Percentiles rank a stretch among this genome's conserved stretches.
phyloP scores from a whole-genome alignment of 1,139 yeast species.

The Hemisphaericaspora xylofermentans region DNA sequence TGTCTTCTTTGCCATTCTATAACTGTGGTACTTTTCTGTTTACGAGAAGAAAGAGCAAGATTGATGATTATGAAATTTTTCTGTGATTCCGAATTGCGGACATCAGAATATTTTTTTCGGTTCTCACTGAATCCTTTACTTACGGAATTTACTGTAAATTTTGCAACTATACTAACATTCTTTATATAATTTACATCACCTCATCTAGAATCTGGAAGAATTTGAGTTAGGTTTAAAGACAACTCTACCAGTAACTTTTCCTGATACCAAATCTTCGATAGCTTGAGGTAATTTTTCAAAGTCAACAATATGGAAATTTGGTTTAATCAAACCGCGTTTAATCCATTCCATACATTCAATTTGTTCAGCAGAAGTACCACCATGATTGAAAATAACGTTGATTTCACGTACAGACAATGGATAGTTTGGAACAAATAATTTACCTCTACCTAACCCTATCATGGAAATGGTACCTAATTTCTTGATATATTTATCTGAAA shows the following conservation, averaged over 20 bases:
- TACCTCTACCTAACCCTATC: conserved; percentile 44
- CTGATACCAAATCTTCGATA: conserved; percentile 35
- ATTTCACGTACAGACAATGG: conserved; percentile 44
- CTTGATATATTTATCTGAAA: conserved; percentile 34
- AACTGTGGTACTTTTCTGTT: conserved; percentile 3
- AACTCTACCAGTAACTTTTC: conserved; percentile 44
- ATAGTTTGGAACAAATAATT: conserved; percentile 32
- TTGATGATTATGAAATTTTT: neutral
- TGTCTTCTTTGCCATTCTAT: conserved; percentile 55
- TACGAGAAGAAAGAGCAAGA: neutral
- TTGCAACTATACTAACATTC: too few species aligned
- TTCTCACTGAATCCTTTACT: too few species aligned
- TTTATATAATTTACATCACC: too few species aligned
- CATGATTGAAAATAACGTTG: conserved; percentile 41
- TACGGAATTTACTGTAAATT: too few species aligned
- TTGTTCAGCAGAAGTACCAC: conserved; percentile 49
- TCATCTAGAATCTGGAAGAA: neutral
- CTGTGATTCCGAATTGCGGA: conserved; percentile 4
- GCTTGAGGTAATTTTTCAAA: conserved; percentile 39
- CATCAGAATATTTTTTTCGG: neutral
- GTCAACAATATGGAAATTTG: conserved; percentile 31
- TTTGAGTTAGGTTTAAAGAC: conserved; percentile 36
- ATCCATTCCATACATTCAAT: conserved; percentile 47
- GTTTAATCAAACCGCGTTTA: conserved; percentile 39
- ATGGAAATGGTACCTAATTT: conserved; percentile 41